A percentile compares a stretch with the other conserved stretches of the same genome.
These are phyloP conservation scores for Zelopaecilomyces penicillatus DNA, from an alignment of 2,329 filamentous ascomycete genomes.

Conservation along the genomic window DNA sequence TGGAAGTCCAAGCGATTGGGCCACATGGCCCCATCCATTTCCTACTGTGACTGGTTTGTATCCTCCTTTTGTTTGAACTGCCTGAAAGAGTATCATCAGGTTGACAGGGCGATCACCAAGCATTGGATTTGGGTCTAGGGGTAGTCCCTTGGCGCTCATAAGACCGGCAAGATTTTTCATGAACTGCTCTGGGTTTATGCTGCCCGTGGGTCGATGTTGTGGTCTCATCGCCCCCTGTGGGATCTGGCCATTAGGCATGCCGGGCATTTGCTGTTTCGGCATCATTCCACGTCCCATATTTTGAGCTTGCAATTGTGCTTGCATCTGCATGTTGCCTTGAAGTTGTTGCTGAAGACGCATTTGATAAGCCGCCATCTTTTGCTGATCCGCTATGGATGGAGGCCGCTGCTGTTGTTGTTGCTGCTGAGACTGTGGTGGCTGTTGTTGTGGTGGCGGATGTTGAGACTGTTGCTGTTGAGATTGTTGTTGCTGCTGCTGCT, in stretches of 20 bases:
- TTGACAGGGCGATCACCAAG: slow-evolving; percentile 68
- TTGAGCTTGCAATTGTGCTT: slow-evolving; percentile 43
- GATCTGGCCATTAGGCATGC: slow-evolving; percentile 49
- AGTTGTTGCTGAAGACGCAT: slow-evolving; percentile 75
- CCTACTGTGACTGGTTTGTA: slow-evolving; percentile 62
- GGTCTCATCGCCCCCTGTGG: slow-evolving; percentile 42
- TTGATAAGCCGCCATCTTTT: slow-evolving; percentile 69
- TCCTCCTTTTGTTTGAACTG: slow-evolving; percentile 66
- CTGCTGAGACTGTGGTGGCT: slow-evolving; percentile 19
- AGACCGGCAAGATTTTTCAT: slow-evolving; percentile 70
- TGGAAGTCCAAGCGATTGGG: slow-evolving; percentile 54
- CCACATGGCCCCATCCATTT: slow-evolving; percentile 67
- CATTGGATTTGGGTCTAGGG: slow-evolving; percentile 65
- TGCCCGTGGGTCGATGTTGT: slow-evolving; percentile 35
- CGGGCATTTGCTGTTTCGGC: slow-evolving; percentile 41
- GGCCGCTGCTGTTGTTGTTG: slow-evolving; percentile 24
- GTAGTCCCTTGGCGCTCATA: slow-evolving; percentile 65
- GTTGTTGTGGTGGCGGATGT: slow-evolving; percentile 32
- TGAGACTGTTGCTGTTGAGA: slow-evolving; percentile 33
- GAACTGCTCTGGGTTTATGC: slow-evolving; percentile 57
- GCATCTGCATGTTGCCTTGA: slow-evolving; percentile 45
- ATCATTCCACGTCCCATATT: slow-evolving; percentile 42
- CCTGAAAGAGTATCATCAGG: slow-evolving; percentile 68
- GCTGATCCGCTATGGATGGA: slow-evolving; percentile 48
- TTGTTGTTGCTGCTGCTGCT: slow-evolving; percentile 28